Evolutionary conservation across 345 rosid genomes (phyloP), one percentile per base, ranked within the genome.

Genomic region (Luvunga scandens): DNA sequence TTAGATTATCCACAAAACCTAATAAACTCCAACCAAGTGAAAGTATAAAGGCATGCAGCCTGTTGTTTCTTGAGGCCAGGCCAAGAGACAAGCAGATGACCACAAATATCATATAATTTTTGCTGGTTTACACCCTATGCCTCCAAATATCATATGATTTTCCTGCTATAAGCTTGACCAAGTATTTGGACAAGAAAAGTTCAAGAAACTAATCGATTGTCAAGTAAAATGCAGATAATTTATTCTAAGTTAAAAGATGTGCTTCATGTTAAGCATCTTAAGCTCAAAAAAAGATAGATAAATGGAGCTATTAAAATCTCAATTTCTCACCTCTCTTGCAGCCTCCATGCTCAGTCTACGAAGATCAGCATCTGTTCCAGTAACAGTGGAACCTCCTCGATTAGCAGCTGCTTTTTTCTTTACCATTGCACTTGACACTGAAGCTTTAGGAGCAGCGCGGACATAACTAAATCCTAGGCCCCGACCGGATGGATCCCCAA

Each of bases 311-410:
- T 14, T 34, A 39, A 9, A 34, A 27, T 72, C 6, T 4, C 10
- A 39, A 18, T 62, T 42, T 53, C 83, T 67, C 75, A 96, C 98
- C 95, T 94, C 99, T 72, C 99, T 88, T 80, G 98, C 99, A 81
- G 98, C 99, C 85, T 96, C 99, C 99, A 96, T 94, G 86, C 98
- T 96, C 85, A 96, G 82, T 85, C 99, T 89, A 66, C 98, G 99
- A 74, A 96, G 91, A 84, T 96, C 99, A 78, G 99, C 98, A 92
- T 96, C 99, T 71, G 99, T 94, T 67, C 99, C 98, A 72, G 99
- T 94, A 45, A 96, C 97, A 53, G 93, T 91, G 77, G 99, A 84
- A 80, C 93, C 95, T 80, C 96, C 98, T 74, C 95, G 92, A 84
- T 85, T 82, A 57, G 93, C 92, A 66, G 94, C 97, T 78, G 94